Evolutionary conservation across 2,329 filamentous ascomycete species (phyloP).

Genomic region (Thelonectria blattea): DNA sequence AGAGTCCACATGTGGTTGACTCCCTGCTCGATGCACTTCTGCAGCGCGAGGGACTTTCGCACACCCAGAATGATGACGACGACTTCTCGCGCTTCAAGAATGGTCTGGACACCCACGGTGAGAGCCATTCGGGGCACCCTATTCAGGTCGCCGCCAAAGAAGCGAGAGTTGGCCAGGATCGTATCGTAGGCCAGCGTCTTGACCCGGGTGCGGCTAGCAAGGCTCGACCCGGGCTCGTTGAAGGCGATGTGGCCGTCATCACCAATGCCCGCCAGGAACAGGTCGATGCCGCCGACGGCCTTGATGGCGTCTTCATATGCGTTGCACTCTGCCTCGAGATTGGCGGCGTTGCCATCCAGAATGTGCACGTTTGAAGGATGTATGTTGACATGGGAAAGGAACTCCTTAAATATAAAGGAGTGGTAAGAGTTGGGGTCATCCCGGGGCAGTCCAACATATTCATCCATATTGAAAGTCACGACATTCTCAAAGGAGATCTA

Average conservation of each 20-base stretch:
- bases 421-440: conserved; percentile 88
- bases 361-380: conserved; percentile 84
- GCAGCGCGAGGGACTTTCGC: conserved; percentile 80
- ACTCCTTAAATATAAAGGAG: conserved; percentile 92
- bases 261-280: conserved; percentile 85
- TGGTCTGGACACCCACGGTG: conserved; percentile 84
- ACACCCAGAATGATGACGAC: conserved; percentile 83
- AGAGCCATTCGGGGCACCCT: conserved; percentile 82
- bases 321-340: conserved; percentile 77
- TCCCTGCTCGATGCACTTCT: conserved; percentile 80
- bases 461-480: conserved; percentile 93
- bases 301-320: conserved; percentile 82
- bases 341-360: conserved; percentile 78
- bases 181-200: conserved; percentile 90
- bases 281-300: conserved; percentile 77
- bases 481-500: conserved; percentile 87
- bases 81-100: conserved; percentile 81
- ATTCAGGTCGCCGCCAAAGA: conserved; percentile 76
- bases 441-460: conserved; percentile 83
- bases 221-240: conserved; percentile 84
- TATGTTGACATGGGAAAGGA: conserved; percentile 86
- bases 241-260: conserved; percentile 90
- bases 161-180: conserved; percentile 82
- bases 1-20: conserved; percentile 93
- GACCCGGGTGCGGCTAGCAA: conserved; percentile 79